Evolutionary conservation across 2,329 filamentous ascomycete species (phyloP), one percentile per base, ranked within the genome.

Genomic region (Penicillium occitanis): DNA sequence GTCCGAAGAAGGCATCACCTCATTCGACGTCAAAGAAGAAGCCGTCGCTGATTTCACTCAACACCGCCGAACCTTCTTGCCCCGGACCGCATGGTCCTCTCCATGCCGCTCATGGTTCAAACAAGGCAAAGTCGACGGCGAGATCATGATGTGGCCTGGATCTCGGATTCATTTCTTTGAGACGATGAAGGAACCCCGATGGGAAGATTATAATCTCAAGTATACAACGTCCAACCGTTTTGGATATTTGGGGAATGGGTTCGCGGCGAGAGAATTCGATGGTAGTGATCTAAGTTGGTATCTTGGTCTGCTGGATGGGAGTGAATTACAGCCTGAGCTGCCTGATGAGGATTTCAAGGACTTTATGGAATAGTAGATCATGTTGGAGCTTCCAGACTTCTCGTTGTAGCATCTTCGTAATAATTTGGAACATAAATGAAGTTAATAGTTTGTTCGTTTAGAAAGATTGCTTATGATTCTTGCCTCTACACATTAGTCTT

Each of bases 141-240:
- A 65, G 33, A 51, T 68, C 1, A 66, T 67, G 66, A 71, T 71
- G 66, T 72, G 69, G 68, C 71, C 71, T 0, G 70, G 70, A 8
- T 69, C 68, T 0, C 53, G 72, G 14, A 66, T 74, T 7, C 72
- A 73, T 46, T 73, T 70, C 63, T 72, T 73, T 44, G 68, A 73
- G 11, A 67, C 66, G 5, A 65, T 75, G 64, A 66, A 70, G 33
- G 46, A 63, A 8, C 70, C 70, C 3, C 69, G 71, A 25, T 75
- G 65, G 63, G 73, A 74, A 61, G 72, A 74, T 30, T 74, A 69
- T 42, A 58, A 70, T 14, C 55, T 72, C n/a, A 55, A 50, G 14
- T 73, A 72, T 51, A 63, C 58, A 2, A 63, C 66, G 4, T 25
- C 42, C 5, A 71, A 72, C 51, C 61, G 64, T 11, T 71, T 70